Percentiles rank a stretch among this genome's conserved stretches.
These are phyloP conservation scores for Chytridium lagenaria DNA, from an alignment of 371 early-diverging fungal genomes.

Conservation along the genomic window DNA sequence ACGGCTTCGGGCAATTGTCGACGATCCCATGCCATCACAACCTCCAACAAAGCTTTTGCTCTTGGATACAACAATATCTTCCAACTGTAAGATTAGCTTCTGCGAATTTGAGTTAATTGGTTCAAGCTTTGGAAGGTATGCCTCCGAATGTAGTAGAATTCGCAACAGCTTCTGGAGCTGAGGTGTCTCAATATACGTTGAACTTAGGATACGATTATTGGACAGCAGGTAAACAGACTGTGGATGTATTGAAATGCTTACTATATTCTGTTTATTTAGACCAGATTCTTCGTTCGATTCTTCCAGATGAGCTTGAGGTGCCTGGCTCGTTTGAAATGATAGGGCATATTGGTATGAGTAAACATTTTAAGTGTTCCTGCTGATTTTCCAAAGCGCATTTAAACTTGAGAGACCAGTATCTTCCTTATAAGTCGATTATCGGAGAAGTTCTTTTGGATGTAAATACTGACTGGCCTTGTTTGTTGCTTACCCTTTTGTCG, in stretches of 20 bases:
- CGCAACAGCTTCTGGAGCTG: slow-evolving; percentile 25
- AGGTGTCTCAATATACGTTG: slow-evolving; percentile 34
- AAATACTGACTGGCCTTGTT: too few species aligned
- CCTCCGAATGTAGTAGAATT: slow-evolving; percentile 40
- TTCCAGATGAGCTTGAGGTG: slow-evolving; percentile 85
- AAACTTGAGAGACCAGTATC: slow-evolving; percentile 89
- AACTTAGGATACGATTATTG: slow-evolving; percentile 54
- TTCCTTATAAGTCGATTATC: slow-evolving; percentile 88
- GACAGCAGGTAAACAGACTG: slow-evolving; percentile 44
- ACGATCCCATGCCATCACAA: slow-evolving; percentile 26
- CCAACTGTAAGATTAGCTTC: background rate
- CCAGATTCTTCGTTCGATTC: slow-evolving; percentile 85
- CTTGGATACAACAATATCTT: slow-evolving; percentile 22
- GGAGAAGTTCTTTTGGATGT: slow-evolving; percentile 95
- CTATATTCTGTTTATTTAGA: slow-evolving; percentile 60
- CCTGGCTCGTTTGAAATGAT: slow-evolving; percentile 92
- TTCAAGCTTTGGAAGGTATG: too few species aligned
- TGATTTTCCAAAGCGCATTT: slow-evolving; percentile 93
- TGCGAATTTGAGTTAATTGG: background rate
- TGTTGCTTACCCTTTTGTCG: background rate
- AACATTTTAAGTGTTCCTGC: background rate
- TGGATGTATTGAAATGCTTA: background rate
- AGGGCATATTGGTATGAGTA: slow-evolving; percentile 87
- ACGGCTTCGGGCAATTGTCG: slow-evolving; percentile 36
- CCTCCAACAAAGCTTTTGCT: slow-evolving; percentile 22